These are phyloP conservation scores for Lactifluus pinguis DNA, from an alignment of 768 basidiomycete species.

Conservation along the genomic window DNA sequence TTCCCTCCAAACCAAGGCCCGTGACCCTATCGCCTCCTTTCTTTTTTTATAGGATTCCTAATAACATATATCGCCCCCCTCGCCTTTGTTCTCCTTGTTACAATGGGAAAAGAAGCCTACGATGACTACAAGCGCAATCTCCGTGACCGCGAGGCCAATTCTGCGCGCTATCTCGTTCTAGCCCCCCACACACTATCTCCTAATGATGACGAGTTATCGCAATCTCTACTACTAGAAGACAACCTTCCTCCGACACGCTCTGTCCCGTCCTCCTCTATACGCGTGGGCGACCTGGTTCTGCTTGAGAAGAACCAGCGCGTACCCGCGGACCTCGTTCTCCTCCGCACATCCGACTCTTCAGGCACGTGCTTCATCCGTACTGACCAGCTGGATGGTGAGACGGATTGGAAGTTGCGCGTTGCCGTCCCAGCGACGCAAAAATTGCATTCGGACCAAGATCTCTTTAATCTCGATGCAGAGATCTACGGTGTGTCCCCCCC, in stretches of 20 bases:
- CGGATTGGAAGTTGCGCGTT: conserved; percentile 95
- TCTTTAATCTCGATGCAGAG: conserved; percentile 68
- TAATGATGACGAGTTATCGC: conserved; percentile 23
- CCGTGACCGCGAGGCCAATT: conserved; percentile 92
- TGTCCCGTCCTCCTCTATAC: conserved; percentile 79
- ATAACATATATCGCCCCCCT: conserved; percentile 93
- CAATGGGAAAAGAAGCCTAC: conserved; percentile 98
- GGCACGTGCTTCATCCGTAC: conserved; percentile 97
- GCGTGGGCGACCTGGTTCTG: conserved; percentile 83
- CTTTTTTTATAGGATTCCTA: conserved; percentile 64
- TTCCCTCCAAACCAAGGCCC: background rate
- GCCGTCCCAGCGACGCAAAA: conserved; percentile 82
- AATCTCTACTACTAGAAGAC: conserved; percentile 4
- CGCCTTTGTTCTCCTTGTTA: conserved; percentile 88
- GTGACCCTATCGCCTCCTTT: background rate
- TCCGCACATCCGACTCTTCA: conserved; percentile 79
- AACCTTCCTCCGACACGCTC: conserved; percentile 39
- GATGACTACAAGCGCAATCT: conserved; percentile 94
- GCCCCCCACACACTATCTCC: conserved; percentile 36
- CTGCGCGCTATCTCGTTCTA: conserved; percentile 81
- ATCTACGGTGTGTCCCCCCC: conserved; percentile 60
- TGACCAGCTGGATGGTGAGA: conserved; percentile 97
- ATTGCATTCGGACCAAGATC: conserved; percentile 44
- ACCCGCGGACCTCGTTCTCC: conserved; percentile 85
- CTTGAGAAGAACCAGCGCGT: conserved; percentile 97